phyloP scores from a whole-genome alignment of 73 alveolate species.

The Diophrys sp. region DNA sequence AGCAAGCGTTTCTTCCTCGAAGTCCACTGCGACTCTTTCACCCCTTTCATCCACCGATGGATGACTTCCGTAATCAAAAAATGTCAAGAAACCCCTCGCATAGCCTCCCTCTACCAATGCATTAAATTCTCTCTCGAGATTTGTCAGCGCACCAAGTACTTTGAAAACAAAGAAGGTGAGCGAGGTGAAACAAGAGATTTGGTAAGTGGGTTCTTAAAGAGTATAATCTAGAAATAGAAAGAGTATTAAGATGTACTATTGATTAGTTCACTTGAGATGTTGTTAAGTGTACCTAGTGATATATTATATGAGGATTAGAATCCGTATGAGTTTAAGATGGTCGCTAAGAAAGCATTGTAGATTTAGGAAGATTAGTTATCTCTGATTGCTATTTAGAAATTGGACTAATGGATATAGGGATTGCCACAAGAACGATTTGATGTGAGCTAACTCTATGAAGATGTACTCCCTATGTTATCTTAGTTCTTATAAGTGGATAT shows the following conservation, averaged over 20 bases:
- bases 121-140: constrained; percentile 29
- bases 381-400: constrained; percentile 23
- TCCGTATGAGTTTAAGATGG: neutral
- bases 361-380: constrained; percentile 24
- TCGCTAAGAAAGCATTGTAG: neutral
- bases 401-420: constrained; percentile 39
- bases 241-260: constrained; percentile 48
- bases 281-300: constrained; percentile 37
- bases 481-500: constrained; percentile 30
- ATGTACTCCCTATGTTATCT: constrained; percentile 37
- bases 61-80: constrained; percentile 15
- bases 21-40: constrained; percentile 32
- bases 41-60: constrained; percentile 39
- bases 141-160: constrained; percentile 14
- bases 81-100: constrained; percentile 24
- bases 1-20: constrained; percentile 33
- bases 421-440: constrained; percentile 24
- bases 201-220: constrained; percentile 32
- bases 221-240: constrained; percentile 40
- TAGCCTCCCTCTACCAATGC: constrained; percentile 29
- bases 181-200: constrained; percentile 1
- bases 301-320: constrained; percentile 20
- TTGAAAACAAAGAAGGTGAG: constrained; percentile 15
- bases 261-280: constrained; percentile 28
- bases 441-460: constrained; percentile 13